Evolutionary conservation across 176 grass and related monocot species (phyloP), one percentile per base, ranked within the genome.

Genomic region (Areca catechu): DNA sequence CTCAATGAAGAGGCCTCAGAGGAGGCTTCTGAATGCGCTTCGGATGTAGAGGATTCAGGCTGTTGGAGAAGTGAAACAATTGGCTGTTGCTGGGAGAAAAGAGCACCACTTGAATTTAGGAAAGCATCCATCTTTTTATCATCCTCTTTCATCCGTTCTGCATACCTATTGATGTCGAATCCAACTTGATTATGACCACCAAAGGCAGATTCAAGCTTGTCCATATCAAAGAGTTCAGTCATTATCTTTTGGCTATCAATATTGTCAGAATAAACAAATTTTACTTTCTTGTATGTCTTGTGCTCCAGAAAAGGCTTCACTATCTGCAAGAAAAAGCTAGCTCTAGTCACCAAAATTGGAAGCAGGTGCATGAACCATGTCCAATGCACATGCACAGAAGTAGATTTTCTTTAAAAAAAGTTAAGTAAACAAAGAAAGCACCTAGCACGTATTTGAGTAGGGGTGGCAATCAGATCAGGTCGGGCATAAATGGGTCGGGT

Each of bases 161-260:
- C 78, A 14, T 82, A 90, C 22, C 54, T 85, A 24, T 62, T 63
- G 75, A 85, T 82, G 27, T 90, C 75, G 5, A 90, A 90, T 61
- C 50, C 70, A 37, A 74, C 77, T 54, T 64, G 64, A 63, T 82
- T 85, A 6, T 27, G 74, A 18, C 86, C 86, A 18, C 86, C 82
- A 0, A 90, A 85, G 20, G 82, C 75, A 1, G 75, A 73, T 53
- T 90, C 87, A 0, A 90, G 87, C 64, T 82, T 72, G 48, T 85
- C 79, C 14, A 82, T 57, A 68, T 90, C 87, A 0, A 90, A 90
- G 24, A 85, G 78, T 20, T 90, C 79, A 3, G 71, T 70, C 87
- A 82, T 90, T 66, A 85, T 85, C 82, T 90, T 90, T 68, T 85
- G 75, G 79, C 87, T 90, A 18, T 85, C 82, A 24, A 74, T 62